Evolutionary conservation across 2,329 filamentous ascomycete genomes (phyloP), one percentile per base, ranked within the genome.

Genomic region (Cladosporium sp.): DNA sequence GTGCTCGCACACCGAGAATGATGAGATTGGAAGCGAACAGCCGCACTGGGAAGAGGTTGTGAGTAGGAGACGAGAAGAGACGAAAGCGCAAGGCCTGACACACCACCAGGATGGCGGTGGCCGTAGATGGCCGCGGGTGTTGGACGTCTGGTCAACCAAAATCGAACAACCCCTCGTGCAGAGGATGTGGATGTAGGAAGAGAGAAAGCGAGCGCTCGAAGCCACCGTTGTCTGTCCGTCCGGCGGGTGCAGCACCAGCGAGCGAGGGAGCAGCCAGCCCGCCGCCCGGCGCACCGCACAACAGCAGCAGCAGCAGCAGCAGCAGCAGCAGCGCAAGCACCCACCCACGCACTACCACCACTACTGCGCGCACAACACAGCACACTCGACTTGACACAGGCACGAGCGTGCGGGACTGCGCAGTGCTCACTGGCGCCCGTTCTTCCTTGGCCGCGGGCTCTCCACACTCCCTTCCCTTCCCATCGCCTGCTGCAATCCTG

Each of bases 61-160:
- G 35, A 52, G 29, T 60, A 18, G 28, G 64, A 46, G 62, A 65
- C 67, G 61, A 66, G 68, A 65, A 67, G 61, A 66, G 68, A 64
- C 69, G 59, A 72, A 67, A 66, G 69, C 66, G 66, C 64, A 69
- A 67, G 70, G 72, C 66, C 74, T 67, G 71, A 70, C 74, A 75
- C 74, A 76, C 71, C 72, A 74, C 72, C 73, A 67, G 70, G 65
- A 68, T 67, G 72, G 73, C 72, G 71, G 71, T 74, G 74, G 74
- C 74, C 74, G 72, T 75, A 65, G 67, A 68, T 72, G 71, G 72
- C 71, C 72, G 71, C 52, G 63, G 33, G 44, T 62, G 59, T 18
- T 40, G 40, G 61, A 63, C 49, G 61, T 55, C 61, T 63, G 37
- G 50, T 63, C 61, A 63, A 63, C 61, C 61, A 63, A 63, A 63